Evolutionary conservation across 805 yeast species (phyloP).

Genomic region (Barnettozyma pratensis): DNA sequence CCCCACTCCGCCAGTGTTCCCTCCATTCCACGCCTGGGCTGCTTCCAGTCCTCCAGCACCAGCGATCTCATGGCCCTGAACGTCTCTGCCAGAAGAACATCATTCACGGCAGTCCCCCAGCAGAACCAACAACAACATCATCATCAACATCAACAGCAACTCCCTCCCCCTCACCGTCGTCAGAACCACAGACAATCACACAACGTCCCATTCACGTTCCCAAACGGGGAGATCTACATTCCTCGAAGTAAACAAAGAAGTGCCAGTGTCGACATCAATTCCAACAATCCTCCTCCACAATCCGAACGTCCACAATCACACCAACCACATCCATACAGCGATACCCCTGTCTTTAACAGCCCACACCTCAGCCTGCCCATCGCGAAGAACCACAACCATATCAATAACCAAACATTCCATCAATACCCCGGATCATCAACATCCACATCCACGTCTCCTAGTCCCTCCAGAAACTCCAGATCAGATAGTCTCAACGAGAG

Average conservation of each 20-base stretch:
- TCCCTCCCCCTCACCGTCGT: conserved; percentile 3
- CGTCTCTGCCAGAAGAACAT: conserved; percentile 7
- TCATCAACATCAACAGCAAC: conserved; percentile 3
- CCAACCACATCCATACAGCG: background rate
- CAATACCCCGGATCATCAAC: background rate
- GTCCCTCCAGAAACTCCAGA: conserved; percentile 24
- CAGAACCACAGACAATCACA: conserved; percentile 6
- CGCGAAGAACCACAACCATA: background rate
- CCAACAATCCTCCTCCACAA: conserved; percentile 1
- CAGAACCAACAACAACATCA: conserved; percentile 2
- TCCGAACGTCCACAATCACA: background rate
- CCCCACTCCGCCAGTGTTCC: conserved; percentile 1
- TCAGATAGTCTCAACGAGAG: conserved; percentile 22
- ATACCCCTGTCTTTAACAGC: too few species aligned
- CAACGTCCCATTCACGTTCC: conserved; percentile 24
- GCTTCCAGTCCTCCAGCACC: background rate
- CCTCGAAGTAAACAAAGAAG: conserved; percentile 24
- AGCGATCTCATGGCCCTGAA: conserved; percentile 2
- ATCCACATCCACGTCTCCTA: conserved; percentile 21
- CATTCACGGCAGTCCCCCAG: background rate
- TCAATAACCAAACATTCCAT: background rate
- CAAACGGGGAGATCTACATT: conserved; percentile 27
- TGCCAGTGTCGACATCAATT: conserved; percentile 13
- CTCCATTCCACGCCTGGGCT: background rate
- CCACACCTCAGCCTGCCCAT: background rate